Conservation (phyloP, 768 basidiomycete genomes). For the Phylloporus sp. region DNA sequence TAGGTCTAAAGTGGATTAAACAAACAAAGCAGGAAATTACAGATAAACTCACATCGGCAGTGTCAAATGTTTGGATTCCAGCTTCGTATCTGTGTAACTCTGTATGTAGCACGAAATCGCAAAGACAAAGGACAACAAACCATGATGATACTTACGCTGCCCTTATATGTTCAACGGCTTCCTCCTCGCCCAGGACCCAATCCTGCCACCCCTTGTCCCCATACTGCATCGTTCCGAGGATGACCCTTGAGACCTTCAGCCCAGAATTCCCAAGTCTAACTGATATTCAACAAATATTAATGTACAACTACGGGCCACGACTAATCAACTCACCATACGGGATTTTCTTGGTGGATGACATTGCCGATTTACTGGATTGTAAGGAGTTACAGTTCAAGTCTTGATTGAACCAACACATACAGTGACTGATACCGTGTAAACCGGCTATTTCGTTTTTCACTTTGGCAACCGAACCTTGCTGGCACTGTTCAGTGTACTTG, state of each 20-base stretch:
- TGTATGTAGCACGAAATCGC: not conserved
- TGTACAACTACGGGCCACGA: not conserved
- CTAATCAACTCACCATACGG: slow-evolving; percentile 29
- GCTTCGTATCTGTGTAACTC: slow-evolving; percentile 27
- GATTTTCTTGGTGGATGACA: slow-evolving; percentile 24
- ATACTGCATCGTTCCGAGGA: slow-evolving; percentile 47
- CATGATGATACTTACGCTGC: slow-evolving; percentile 35
- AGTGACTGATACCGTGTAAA: too few species aligned
- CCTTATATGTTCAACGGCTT: slow-evolving; percentile 42
- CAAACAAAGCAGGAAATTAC: not conserved
- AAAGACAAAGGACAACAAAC: not conserved
- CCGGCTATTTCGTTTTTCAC: too few species aligned
- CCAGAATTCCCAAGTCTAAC: slow-evolving; percentile 45
- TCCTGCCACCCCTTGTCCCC: slow-evolving; percentile 45
- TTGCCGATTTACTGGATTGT: slow-evolving; percentile 3
- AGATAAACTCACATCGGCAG: slow-evolving; percentile 27
- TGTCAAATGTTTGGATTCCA: slow-evolving; percentile 35
- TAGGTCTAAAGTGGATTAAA: slow-evolving; percentile 41
- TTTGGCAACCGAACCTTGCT: too few species aligned
- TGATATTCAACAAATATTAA: slow-evolving; percentile 11
- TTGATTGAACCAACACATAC: too few species aligned
- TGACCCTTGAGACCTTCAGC: slow-evolving; percentile 46
- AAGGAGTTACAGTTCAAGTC: not conserved
- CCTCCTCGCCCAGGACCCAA: slow-evolving; percentile 49
- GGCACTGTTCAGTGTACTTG: too few species aligned